Evolutionary conservation across 75 land plant genomes (phyloP).

Genomic region (Pinus tabuliformis): DNA sequence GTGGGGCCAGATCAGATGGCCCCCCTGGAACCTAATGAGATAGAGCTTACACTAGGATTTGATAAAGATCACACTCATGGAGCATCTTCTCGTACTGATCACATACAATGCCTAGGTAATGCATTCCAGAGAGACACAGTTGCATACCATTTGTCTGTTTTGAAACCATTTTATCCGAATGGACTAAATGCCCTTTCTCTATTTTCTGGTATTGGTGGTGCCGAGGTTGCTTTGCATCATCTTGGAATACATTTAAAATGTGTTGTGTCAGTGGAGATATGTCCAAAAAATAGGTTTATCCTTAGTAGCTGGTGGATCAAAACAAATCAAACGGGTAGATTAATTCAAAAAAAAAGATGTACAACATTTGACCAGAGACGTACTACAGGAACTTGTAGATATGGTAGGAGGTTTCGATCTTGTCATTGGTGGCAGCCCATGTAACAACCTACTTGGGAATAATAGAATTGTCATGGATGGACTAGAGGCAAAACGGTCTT

Average conservation of each 20-base stretch:
- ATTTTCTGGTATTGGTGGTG: conserved; percentile 47
- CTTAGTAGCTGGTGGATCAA: conserved; percentile 80
- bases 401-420: conserved; percentile 75
- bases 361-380: conserved; percentile 32
- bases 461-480: conserved; percentile 69
- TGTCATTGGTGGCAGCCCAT: conserved; percentile 86
- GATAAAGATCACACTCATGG: conserved; percentile 79
- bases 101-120: conserved; percentile 63
- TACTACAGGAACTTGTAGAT: conserved; percentile 32
- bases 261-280: conserved; percentile 31
- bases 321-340: conserved; percentile 59
- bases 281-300: conserved; percentile 40
- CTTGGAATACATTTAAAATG: conserved; percentile 25
- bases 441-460: conserved; percentile 81
- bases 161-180: conserved; percentile 31
- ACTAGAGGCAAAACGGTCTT: conserved; percentile 62
- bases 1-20: conserved; percentile 61
- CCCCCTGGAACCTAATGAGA: conserved; percentile 75
- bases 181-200: conserved; percentile 33
- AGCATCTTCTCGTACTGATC: conserved; percentile 43
- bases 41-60: conserved; percentile 66
- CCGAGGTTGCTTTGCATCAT: conserved; percentile 37
- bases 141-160: conserved; percentile 37
- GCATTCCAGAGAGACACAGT: conserved; percentile 61
- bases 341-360: conserved; percentile 64